Base-by-base conservation (phyloP, 1,139 yeast genomes). In the Geotrichum aggregatum region DNA sequence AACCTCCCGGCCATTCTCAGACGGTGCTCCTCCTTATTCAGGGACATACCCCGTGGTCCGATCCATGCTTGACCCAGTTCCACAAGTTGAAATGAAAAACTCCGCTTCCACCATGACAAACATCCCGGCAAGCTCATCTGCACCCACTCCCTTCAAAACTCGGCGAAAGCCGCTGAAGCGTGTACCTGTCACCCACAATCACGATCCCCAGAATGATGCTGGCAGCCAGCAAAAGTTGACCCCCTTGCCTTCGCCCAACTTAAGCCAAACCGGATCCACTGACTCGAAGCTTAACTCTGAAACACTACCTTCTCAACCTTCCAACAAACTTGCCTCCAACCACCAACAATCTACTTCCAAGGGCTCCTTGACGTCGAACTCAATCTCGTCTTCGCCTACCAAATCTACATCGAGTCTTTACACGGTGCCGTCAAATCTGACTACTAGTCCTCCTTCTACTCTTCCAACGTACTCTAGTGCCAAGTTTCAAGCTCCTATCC, bases 101-200 rank as follows among this genome's bases (percentile, higher is more conserved):
- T 3, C 35, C 19, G 7, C 24, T 39, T n/a, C 11, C 10, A 18
- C 35, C 6, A 18, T 19, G 19, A 22, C 34, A 13, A 8, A 11
- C 6, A 22, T 34, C 8, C 48, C 39, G 30, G n/a, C 36, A 14
- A 35, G 26, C 14, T 31, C 39, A 16, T 14, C 42, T 28, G 11
- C 43, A 10, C 42, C 47, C 13, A 21, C 33, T 14, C 30, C 45
- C 10, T 14, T 11, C 5, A 35, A 26, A 38, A 31, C 36, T n/a
- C 34, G 35, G 28, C 44, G 54, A 14, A 51, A 51, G 24, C 51
- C 54, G 6, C 19, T 51, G 21, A 38, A 24, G 24, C 45, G 50
- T 24, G 51, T 47, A n/a, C 54, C 50, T 3, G 50, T 50, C 21
- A 44, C 45, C 26, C 44, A 21, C 36, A 18, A 24, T 22, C 21